These are phyloP conservation scores for Bruguiera parviflora DNA, from an alignment of 345 rosid species.

Conservation along the genomic window DNA sequence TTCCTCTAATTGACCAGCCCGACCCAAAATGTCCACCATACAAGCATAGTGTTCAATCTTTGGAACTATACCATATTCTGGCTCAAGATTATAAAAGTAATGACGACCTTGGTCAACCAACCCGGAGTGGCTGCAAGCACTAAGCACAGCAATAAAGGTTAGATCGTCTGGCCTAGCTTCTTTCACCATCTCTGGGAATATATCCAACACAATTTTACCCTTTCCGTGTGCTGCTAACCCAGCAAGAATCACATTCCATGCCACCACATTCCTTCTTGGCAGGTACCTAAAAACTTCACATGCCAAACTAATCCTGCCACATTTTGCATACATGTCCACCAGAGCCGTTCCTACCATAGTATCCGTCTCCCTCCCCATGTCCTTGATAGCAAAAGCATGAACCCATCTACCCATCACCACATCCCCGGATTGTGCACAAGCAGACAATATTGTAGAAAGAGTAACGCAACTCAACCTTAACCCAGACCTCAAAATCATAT, in stretches of 20 bases:
- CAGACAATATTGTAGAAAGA: constrained; percentile 62
- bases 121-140: constrained; percentile 82
- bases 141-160: constrained; percentile 64
- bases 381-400: constrained; percentile 65
- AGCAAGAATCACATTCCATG: constrained; percentile 75
- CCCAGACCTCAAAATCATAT: constrained; percentile 42
- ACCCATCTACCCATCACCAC: constrained; percentile 60
- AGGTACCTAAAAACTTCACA: constrained; percentile 45
- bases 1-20: constrained; percentile 70
- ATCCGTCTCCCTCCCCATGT: constrained; percentile 40
- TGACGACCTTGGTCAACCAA: constrained; percentile 53
- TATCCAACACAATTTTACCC: constrained; percentile 43
- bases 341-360: constrained; percentile 70
- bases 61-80: constrained; percentile 45
- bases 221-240: constrained; percentile 78
- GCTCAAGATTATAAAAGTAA: constrained; percentile 41
- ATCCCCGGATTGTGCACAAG: constrained; percentile 72
- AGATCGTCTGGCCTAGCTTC: constrained; percentile 71
- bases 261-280: constrained; percentile 59
- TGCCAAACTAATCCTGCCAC: constrained; percentile 61
- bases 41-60: constrained; percentile 80
- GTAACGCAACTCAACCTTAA: constrained; percentile 47
- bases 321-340: constrained; percentile 87
- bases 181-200: constrained; percentile 55
- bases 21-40: constrained; percentile 82